Evolutionary conservation across 306 rosid genomes (phyloP), one percentile per base, ranked within the genome.

Genomic region (Hylodesmum podocarpum): DNA sequence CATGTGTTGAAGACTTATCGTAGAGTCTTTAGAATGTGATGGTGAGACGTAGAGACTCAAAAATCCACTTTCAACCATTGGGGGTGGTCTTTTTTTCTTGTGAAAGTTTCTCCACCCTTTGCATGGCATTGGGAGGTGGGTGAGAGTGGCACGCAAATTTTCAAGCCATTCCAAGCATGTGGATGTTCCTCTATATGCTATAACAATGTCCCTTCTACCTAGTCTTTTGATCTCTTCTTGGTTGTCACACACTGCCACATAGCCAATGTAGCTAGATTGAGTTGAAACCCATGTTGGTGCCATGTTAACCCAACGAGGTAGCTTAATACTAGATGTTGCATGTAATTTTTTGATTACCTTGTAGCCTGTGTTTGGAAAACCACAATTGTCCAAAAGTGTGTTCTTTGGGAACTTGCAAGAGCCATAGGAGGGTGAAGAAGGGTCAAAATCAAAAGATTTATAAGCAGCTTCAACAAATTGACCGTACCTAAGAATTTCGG

Each of bases 131-230:
- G 64, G 64, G 19, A 57, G 64, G 19, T 57, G 37, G 8, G 64
- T 57, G 64, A 57, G 64, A 27, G 64, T 57, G 64, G 37, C 64
- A 25, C 64, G 64, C 64, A 57, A 57, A 12, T 57, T 57, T 10
- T 57, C 37, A 25, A 57, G 37, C 64, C 64, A 57, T 57, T 57
- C 64, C 16, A 57, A 57, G 19, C 64, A 57, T 57, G 64, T 57
- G 10, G 64, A 9, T 57, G 64, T 57, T 57, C 64, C 64, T 57
- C 64, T 25, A 57, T 57, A 57, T 4, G 64, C 64, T 12, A 57
- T 12, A 57, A 57, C 37, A 12, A 57, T 27, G 18, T 57, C 64
- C 27, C 64, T 57, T 4, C 64, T 34, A 57, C 64, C 64, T 57
- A 57, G 37, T 57, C 64, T 57, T 27, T 57, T 57, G 64, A 57